Evolutionary conservation across 192 early-diverging fungal genomes (phyloP).

Genomic region (Fimicolochytrium jonesii): DNA sequence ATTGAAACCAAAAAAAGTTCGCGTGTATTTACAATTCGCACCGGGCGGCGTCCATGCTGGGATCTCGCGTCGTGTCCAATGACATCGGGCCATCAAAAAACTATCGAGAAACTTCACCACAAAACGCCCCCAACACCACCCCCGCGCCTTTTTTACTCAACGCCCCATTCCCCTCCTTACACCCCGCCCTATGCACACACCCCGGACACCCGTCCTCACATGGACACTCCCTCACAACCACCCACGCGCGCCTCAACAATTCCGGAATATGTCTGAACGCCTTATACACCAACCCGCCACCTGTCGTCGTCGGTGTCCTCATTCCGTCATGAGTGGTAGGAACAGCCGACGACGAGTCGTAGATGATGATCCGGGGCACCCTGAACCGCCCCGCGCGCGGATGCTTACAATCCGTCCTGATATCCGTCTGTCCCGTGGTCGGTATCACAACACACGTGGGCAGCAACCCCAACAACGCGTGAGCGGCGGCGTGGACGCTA

Average conservation of each 20-base stretch:
- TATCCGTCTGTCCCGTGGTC: conserved; percentile 20
- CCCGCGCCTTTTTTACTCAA: conserved; percentile 46
- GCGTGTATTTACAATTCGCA: no score
- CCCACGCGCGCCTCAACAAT: conserved; percentile 27
- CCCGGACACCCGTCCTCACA: conserved; percentile 48
- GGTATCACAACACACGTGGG: conserved; percentile 27
- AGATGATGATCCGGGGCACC: conserved; percentile 40
- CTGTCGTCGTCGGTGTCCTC: not conserved
- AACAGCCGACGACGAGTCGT: conserved; percentile 29
- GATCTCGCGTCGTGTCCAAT: no score
- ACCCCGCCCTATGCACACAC: conserved; percentile 39
- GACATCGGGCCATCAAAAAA: no score
- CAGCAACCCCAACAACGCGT: conserved; percentile 42
- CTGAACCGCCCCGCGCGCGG: conserved; percentile 34
- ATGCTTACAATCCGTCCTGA: conserved; percentile 50
- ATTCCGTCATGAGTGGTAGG: no score
- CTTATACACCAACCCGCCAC: conserved; percentile 30
- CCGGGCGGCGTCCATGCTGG: no score
- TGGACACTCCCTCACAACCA: conserved; percentile 36
- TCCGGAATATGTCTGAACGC: conserved; percentile 35
- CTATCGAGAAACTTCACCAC: no score
- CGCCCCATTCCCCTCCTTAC: conserved; percentile 40
- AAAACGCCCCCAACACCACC: conserved; percentile 32
- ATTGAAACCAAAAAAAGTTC: no score
- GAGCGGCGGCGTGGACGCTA: conserved; percentile 50